Evolutionary conservation across 1,139 yeast genomes (phyloP).

Genomic region (Pichiaceae sp.): DNA sequence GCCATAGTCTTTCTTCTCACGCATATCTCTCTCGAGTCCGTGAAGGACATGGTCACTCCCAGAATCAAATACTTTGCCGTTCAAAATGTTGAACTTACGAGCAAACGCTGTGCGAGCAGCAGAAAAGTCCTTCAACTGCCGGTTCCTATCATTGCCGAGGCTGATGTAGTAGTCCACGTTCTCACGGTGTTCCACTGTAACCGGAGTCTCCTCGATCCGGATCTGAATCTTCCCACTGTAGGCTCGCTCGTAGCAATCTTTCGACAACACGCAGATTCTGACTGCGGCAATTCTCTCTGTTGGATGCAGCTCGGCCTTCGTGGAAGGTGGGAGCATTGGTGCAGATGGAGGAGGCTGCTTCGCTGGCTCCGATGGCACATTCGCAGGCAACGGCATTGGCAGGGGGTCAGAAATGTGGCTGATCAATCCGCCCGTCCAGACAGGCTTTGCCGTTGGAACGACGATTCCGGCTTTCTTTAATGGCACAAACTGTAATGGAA

Average conservation of each 20-base stretch:
- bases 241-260: conserved; percentile 3
- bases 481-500: conserved; percentile 16
- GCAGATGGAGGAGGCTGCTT: background rate
- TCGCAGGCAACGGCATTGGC: too few species aligned
- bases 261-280: conserved; percentile 3
- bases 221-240: background rate
- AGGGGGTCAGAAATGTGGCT: too few species aligned
- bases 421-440: too few species aligned
- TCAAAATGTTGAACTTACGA: conserved; percentile 5
- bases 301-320: too few species aligned
- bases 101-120: background rate
- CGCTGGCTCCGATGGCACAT: too few species aligned
- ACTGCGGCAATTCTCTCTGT: conserved; percentile 2
- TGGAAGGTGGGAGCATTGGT: background rate
- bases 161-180: conserved; percentile 3
- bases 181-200: conserved; percentile 1
- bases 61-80: conserved; percentile 7
- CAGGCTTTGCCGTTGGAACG: too few species aligned
- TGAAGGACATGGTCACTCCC: conserved; percentile 4
- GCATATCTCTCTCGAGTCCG: conserved; percentile 21
- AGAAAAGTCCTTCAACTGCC: background rate
- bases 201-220: conserved; percentile 1
- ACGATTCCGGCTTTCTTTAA: background rate
- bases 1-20: conserved; percentile 25
- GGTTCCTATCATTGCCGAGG: background rate